Evolutionary conservation across 352 stramenopile species (phyloP).

Genomic region (Phytophthora aleatoria): DNA sequence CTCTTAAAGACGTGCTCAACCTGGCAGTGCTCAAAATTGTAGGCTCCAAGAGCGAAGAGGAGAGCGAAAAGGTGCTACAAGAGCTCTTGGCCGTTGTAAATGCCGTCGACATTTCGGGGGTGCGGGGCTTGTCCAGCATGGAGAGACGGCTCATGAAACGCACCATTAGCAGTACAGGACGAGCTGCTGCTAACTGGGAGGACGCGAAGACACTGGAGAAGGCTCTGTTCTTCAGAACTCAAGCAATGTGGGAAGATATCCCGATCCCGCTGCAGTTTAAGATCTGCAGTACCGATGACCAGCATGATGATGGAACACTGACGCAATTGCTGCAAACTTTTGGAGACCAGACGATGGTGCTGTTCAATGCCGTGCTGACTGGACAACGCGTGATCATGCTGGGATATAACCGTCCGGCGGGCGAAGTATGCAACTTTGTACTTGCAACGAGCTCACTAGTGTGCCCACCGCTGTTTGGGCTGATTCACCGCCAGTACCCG

Average conservation of each 20-base stretch:
- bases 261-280: slow-evolving; percentile 79
- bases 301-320: slow-evolving; percentile 82
- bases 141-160: slow-evolving; percentile 78
- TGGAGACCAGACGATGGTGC: slow-evolving; percentile 82
- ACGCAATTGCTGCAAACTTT: slow-evolving; percentile 76
- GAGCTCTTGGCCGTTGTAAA: slow-evolving; percentile 80
- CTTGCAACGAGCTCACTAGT: slow-evolving; percentile 84
- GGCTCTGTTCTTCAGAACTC: slow-evolving; percentile 64
- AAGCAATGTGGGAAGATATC: slow-evolving; percentile 63
- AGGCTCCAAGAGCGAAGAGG: slow-evolving; percentile 42
- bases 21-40: slow-evolving; percentile 76
- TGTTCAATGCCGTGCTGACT: slow-evolving; percentile 88
- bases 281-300: slow-evolving; percentile 82
- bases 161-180: slow-evolving; percentile 60
- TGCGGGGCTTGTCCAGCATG: slow-evolving; percentile 73
- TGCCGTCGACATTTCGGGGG: slow-evolving; percentile 60
- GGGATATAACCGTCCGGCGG: slow-evolving; percentile 82
- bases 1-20: slow-evolving; percentile 77
- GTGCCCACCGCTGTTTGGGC: slow-evolving; percentile 76
- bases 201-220: slow-evolving; percentile 58
- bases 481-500: slow-evolving; percentile 83
- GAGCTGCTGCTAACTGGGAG: slow-evolving; percentile 31
- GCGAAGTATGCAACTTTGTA: slow-evolving; percentile 88
- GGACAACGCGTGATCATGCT: slow-evolving; percentile 80
- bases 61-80: slow-evolving; percentile 53